Conservation (phyloP, 2,329 filamentous ascomycete species). For the Parasarocladium wereldwijsianum region DNA sequence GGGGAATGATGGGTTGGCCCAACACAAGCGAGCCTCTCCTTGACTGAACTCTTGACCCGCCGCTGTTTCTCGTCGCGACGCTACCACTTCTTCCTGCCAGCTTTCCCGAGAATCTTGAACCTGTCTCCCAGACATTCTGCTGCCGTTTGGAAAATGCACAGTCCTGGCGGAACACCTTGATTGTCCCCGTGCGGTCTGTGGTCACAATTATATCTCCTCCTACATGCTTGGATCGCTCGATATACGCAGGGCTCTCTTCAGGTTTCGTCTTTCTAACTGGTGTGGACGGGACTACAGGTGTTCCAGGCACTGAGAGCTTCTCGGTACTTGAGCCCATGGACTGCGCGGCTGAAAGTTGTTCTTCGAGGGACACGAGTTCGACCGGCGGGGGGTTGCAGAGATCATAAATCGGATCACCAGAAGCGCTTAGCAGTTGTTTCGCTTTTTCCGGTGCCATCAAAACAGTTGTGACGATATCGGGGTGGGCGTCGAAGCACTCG, state of each 20-base stretch:
- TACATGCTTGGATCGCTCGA: constrained; percentile 59
- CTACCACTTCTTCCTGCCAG: constrained; percentile 45
- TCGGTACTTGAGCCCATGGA: constrained; percentile 21
- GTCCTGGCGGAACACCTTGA: constrained; percentile 93
- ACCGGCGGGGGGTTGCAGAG: constrained; percentile 91
- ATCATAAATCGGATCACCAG: constrained; percentile 88
- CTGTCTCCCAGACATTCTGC: constrained; percentile 63
- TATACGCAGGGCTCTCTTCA: constrained; percentile 61
- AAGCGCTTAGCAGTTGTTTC: constrained; percentile 61
- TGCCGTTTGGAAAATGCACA: constrained; percentile 71
- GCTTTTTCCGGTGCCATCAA: constrained; percentile 70
- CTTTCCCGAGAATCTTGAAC: constrained; percentile 60
- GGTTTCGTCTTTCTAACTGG: constrained; percentile 22
- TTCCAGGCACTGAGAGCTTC: too few relatives aligned
- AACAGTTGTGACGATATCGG: constrained; percentile 78
- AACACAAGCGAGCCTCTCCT: constrained; percentile 37
- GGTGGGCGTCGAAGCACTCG: constrained; percentile 84
- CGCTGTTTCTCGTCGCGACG: constrained; percentile 37
- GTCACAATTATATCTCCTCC: constrained; percentile 87
- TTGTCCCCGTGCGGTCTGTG: constrained; percentile 71
- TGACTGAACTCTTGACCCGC: constrained; percentile 31
- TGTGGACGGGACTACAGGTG: constrained; percentile 9
- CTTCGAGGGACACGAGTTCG: constrained; percentile 60
- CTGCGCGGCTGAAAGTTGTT: constrained; percentile 30
- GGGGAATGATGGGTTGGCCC: constrained; percentile 11